Base-by-base conservation (phyloP, 371 early-diverging fungal genomes). In the Apophysomyces ossiformis region DNA sequence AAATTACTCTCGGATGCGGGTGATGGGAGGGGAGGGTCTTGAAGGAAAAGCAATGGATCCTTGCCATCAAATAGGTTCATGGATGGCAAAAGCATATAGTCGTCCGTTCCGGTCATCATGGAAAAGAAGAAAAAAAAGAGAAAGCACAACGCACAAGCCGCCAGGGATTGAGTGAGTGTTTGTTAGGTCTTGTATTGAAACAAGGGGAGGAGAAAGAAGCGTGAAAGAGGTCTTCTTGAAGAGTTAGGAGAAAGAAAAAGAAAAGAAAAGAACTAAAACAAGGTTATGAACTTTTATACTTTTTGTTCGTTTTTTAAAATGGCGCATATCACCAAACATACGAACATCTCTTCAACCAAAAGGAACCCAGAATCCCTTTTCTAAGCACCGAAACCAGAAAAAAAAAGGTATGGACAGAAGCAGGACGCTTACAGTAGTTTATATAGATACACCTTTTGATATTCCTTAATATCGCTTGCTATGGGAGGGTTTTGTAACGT, bases 11-110 rank as follows among this genome's bases (percentile, higher is more conserved):
- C 62, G 21, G 58, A 58, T 46, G 64, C 61, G 44, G 68, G 68
- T 16, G 68, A 70, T 4, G 58, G 65, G 15, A 58, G 46, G 44
- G 57, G 57, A 57, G 57, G 57, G 44, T 73, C 73, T 60, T 73
- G 70, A 16, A 75, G 46, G 16, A 75, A 67, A 9, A 73, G 26
- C 18, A 69, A 61, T n/a, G 69, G 75, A 36, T 75, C 75, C 45
- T 71, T 75, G 47, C 64, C 75, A 67, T 69, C 69, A 32, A 69
- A 69, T 45, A 69, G 64, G 32, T 63, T 45, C 18, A 67, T 50
- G 21, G 60, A 50, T 18, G 71, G 65, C 64, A 68, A 56, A 15
- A 75, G 54, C 59, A 75, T 61, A 41, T 65, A 75, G 37, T 75
- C 75, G 54, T 75, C 65, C 58, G 69, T 63, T 39, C 69, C 72